Conservation (phyloP, 2,329 filamentous ascomycete genomes). For the Trichoderma citrinoviride region DNA sequence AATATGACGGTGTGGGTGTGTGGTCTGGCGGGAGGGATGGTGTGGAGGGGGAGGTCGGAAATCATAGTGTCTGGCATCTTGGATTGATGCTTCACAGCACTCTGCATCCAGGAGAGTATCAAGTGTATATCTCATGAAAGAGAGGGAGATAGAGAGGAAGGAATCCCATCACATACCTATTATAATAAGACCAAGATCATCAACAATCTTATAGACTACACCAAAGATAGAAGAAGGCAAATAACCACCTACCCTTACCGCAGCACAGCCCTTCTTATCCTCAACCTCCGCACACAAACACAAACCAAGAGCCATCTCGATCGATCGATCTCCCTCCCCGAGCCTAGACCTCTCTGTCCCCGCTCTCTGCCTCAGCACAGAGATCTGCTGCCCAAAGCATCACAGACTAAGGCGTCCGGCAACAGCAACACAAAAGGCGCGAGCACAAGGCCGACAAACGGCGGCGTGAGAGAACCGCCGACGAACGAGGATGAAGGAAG, state of each 20-base stretch:
- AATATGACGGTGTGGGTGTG: slow-evolving; percentile 19
- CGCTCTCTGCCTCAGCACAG: neutral
- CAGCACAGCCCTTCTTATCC: neutral
- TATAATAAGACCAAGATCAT: neutral
- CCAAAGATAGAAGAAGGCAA: neutral
- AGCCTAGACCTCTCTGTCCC: slow-evolving; percentile 2
- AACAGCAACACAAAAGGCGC: neutral
- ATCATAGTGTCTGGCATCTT: neutral
- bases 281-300: neutral
- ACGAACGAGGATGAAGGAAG: neutral
- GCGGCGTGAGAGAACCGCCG: no score
- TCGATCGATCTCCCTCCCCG: neutral
- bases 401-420: neutral
- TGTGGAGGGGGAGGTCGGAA: slow-evolving; percentile 10
- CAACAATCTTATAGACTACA: neutral
- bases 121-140: neutral
- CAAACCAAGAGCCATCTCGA: neutral
- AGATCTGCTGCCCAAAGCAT: slow-evolving; percentile 8
- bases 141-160: neutral
- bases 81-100: no score
- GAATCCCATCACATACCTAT: neutral
- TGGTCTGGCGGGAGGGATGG: slow-evolving; percentile 14
- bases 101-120: neutral
- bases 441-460: neutral
- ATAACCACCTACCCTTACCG: neutral